Base-by-base conservation (phyloP, 73 alveolate species). In the Loxodes magnus region DNA sequence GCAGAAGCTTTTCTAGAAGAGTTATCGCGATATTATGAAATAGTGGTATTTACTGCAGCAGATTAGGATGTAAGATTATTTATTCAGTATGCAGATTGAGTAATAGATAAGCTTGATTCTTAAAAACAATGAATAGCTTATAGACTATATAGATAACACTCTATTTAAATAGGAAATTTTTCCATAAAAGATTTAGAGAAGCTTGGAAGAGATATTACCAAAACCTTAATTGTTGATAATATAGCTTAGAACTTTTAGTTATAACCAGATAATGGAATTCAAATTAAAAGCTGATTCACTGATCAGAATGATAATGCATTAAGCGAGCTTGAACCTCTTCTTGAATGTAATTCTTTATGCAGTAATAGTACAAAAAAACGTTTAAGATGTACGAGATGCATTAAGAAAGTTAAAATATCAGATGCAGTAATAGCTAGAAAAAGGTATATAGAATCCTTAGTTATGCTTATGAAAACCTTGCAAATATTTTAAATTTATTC, bases 1-100 rank as follows among this genome's bases (percentile, higher is more conserved):
- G 66, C 94, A 29, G 71, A 69, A 21, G 71, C 73, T 67, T 93
- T 93, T 71, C 69, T 93, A 26, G 63, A 76, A 57, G 96, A 84
- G 34, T 81, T 89, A 90, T 50, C 88, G 15, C 77, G 86, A 71
- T 57, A 66, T 16, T 93, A 76, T 68, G 99, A 93, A 70, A 75
- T 93, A 28, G 93, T 93, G n/a, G 84, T 93, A 19, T 93, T 93
- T 56, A 93, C 99, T 5, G 99, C 99, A 10, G 99, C 97, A 3
- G 70, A 89, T 84, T 88, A 82, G 48, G 88, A 79, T 66, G 79
- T 65, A 65, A n/a, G n/a, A 58, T 22, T 28, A 3, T 2, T 39
- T n/a, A 29, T 22, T 6, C 29, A 57, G 71, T 92, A 92, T 77
- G 96, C 99, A 15, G 90, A 75, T 44, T 73, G 94, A 92, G 96